Percentiles rank a stretch among this genome's conserved stretches.
Conservation (phyloP, 1,284 basidiomycete species). For the Ceratobasidium sp. region DNA sequence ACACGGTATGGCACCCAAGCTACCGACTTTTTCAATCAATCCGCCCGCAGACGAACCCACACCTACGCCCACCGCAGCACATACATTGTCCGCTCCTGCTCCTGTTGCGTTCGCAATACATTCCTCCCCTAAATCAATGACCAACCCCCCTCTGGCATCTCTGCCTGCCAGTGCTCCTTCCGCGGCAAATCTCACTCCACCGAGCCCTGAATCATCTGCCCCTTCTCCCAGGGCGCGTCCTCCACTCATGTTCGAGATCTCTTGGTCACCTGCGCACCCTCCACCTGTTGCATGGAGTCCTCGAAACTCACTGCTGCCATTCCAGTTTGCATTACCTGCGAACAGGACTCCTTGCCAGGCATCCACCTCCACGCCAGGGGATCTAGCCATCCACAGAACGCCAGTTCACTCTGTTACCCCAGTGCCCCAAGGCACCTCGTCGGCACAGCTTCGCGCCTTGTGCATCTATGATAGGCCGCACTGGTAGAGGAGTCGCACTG, state of each 20-base stretch:
- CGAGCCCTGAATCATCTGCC: background rate
- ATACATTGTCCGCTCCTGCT: slow-evolving; percentile 10
- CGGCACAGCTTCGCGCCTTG: slow-evolving; percentile 33
- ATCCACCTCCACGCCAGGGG: background rate
- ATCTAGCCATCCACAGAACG: background rate
- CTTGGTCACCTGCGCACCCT: slow-evolving; percentile 12
- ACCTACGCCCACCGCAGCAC: background rate
- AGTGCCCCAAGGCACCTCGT: slow-evolving; percentile 28
- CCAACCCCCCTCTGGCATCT: background rate
- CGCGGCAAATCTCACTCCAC: background rate
- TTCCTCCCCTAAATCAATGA: slow-evolving; percentile 6
- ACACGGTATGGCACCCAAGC: background rate
- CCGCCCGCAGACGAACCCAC: slow-evolving; percentile 9
- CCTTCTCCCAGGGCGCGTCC: background rate
- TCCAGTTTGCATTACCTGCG: slow-evolving; percentile 16
- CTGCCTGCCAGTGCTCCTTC: background rate
- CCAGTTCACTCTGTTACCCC: slow-evolving; percentile 23
- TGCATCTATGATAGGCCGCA: slow-evolving; percentile 20
- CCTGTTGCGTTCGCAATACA: slow-evolving; percentile 18
- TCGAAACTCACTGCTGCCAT: slow-evolving; percentile 19
- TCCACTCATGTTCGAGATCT: slow-evolving; percentile 27
- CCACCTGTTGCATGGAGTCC: slow-evolving; percentile 27
- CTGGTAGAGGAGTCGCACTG: background rate
- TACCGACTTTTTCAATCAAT: slow-evolving; percentile 30
- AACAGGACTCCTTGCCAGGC: slow-evolving; percentile 16